Base-by-base conservation (phyloP, 169 alveolate species). In the Plasmodium blacklocki region DNA sequence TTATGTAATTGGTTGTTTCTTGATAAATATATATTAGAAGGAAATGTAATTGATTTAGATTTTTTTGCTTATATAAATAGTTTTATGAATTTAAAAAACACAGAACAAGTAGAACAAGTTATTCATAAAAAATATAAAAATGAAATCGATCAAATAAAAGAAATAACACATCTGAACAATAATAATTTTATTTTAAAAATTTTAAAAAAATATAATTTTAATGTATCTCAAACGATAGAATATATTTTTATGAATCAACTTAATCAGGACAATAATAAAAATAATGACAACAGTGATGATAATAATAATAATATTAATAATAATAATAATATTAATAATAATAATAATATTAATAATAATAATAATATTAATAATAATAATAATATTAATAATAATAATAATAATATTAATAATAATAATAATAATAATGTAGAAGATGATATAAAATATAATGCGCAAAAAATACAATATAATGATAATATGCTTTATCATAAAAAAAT, bases 131-230 rank as follows among this genome's bases (percentile, higher is more conserved):
- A 71, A 54, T 85, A 85, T 49, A 67, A 63, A 71, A 19, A 68
- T 2, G 92, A 85, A 71, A 85, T 85, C 26, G 26, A 68, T 26
- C 87, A 73, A 50, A 39, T 85, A 3, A 71, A 58, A 54, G 92
- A 85, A 73, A 60, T 85, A 39, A 29, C 92, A 7, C 23, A 11
- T 14, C 14, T 45, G 7, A 49, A 49, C 23, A 68, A 49, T 43
- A 21, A 18, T 21, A 26, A 43, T 67, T 26, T n/a, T 39, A 71
- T 67, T 14, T 62, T 80, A 47, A 50, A 67, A 59, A 26, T 67
- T 32, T 21, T 67, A 6, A 18, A 47, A 59, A 80, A 72, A 72
- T 66, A 80, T 71, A 80, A 80, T 60, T 80, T 80, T 15, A 45
- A 67, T 29, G 18, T 80, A 15, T 32, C 73, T 59, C 66, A 68